Percentiles rank a stretch among this genome's conserved stretches.
Evolutionary conservation across 495 filamentous ascomycete genomes (phyloP).

Genomic region (Aspergillus ellipticus): DNA sequence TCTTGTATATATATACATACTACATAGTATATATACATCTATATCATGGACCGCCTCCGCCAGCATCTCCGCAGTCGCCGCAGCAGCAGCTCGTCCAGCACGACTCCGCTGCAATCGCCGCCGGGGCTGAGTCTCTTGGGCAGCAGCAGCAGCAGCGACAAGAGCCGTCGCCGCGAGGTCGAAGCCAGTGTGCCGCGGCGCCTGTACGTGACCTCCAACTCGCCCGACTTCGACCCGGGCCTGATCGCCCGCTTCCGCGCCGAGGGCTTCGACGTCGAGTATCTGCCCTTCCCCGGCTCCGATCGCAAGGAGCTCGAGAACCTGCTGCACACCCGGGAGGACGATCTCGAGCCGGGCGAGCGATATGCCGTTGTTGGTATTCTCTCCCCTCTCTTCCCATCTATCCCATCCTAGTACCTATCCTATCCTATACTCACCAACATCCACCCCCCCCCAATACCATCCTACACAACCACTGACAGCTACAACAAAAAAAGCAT

Average conservation of each 20-base stretch:
- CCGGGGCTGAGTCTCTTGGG: constrained; percentile 17
- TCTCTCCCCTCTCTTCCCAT: constrained; percentile 8
- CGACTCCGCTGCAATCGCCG: constrained; percentile 5
- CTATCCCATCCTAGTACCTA: too few species aligned
- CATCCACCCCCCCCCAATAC: constrained; percentile 13
- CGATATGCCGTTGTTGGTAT: constrained; percentile 46
- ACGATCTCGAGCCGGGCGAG: constrained; percentile 42
- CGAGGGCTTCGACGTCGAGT: constrained; percentile 62
- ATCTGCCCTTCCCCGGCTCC: constrained; percentile 48
- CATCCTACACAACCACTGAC: too few species aligned
- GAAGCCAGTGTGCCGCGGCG: constrained; percentile 21
- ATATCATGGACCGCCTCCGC: constrained; percentile 16
- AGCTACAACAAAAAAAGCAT: too few species aligned
- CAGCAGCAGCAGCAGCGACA: constrained; percentile 5
- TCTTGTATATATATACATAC: too few species aligned
- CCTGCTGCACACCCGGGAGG: constrained; percentile 40
- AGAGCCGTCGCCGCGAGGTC: constrained; percentile 12
- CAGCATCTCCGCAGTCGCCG: constrained; percentile 15
- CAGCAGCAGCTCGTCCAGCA: constrained; percentile 13
- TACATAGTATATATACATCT: too few species aligned
- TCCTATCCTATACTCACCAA: too few species aligned
- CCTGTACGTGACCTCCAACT: constrained; percentile 59
- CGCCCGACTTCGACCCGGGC: constrained; percentile 52
- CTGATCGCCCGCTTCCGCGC: constrained; percentile 54
- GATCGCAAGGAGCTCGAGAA: constrained; percentile 40